These are phyloP conservation scores for Vigna unguiculata DNA, from an alignment of 306 rosid species.

Conservation along the genomic window DNA sequence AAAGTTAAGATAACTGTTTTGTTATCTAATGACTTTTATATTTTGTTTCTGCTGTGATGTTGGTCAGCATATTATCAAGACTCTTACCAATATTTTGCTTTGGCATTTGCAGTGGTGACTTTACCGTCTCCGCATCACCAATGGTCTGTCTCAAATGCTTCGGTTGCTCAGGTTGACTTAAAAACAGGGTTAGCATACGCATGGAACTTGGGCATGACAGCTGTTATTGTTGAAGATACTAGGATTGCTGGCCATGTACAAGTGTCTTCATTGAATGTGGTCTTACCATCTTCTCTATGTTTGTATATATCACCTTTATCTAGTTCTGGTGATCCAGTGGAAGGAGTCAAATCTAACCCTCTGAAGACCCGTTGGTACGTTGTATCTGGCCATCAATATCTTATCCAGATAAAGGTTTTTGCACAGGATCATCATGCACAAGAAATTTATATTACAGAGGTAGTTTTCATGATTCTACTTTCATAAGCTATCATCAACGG, in stretches of 20 bases:
- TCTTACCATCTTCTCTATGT: slow-evolving; percentile 69
- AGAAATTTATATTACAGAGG: slow-evolving; percentile 91
- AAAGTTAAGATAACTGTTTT: slow-evolving; percentile 33
- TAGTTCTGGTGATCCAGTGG: slow-evolving; percentile 60
- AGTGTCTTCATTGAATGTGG: slow-evolving; percentile 85
- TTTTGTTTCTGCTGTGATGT: slow-evolving; percentile 37
- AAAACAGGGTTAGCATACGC: slow-evolving; percentile 71
- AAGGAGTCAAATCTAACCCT: slow-evolving; percentile 61
- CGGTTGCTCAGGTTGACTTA: slow-evolving; percentile 76
- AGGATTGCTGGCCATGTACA: slow-evolving; percentile 88
- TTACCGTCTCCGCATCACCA: slow-evolving; percentile 91
- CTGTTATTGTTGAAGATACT: slow-evolving; percentile 81
- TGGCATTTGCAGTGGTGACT: slow-evolving; percentile 68
- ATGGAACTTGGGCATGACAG: slow-evolving; percentile 69
- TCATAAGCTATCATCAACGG: slow-evolving; percentile 30
- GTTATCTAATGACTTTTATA: slow-evolving; percentile 20
- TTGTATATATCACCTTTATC: slow-evolving; percentile 70
- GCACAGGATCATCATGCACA: slow-evolving; percentile 70
- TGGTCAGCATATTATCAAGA: slow-evolving; percentile 32
- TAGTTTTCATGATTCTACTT: slow-evolving; percentile 47
- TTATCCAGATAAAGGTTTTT: slow-evolving; percentile 81
- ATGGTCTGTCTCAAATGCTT: slow-evolving; percentile 89
- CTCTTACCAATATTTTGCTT: slow-evolving; percentile 41
- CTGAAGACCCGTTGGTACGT: slow-evolving; percentile 68
- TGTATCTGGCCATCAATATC: slow-evolving; percentile 82